Base-by-base conservation (phyloP, 345 rosid species). In the Alliaria petiolata region DNA sequence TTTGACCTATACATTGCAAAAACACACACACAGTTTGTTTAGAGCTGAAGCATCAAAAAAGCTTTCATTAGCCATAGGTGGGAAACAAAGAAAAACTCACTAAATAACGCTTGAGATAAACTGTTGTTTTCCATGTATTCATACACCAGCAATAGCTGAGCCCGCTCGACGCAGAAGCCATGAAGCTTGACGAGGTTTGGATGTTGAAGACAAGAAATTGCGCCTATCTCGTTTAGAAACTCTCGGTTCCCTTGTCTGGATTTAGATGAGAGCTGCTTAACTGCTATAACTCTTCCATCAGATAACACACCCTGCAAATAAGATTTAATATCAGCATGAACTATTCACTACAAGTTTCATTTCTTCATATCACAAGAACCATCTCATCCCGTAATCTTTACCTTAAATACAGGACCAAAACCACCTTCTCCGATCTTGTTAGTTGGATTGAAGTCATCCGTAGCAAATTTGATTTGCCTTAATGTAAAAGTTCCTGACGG, bases 231-330 rank as follows among this genome's bases (percentile, higher is more conserved):
- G 1, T 84, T 85, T 67, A 89, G 59, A 68, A 89, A 89, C 56
- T 89, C 92, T 14, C 87, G 81, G 75, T 87, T 85, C 45, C 92
- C 96, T 67, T 89, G 96, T 38, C 72, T 81, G 7, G 96, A 89
- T 78, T 81, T 84, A 1, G 96, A 76, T 43, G 96, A 89, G 36
- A 84, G 96, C 42, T 83, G 87, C 82, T 89, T 89, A 36, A 89
- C 92, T 14, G 90, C 96, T 61, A 87, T 68, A 10, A 76, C 54
- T 44, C 81, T 84, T 8, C 87, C 92, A 79, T 87, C 96, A 36
- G 78, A 19, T 75, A 85, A 58, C 51, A 53, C 67, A 35, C 90
- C 90, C 90, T 86, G 76, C 58, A 43, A 16, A 34, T 39, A 42
- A 45, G 35, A n/a, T 7, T 36, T 5, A 11, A 1, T 46, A 25